Evolutionary conservation across 768 basidiomycete species (phyloP).

Genomic region (Mycena rebaudengoi): DNA sequence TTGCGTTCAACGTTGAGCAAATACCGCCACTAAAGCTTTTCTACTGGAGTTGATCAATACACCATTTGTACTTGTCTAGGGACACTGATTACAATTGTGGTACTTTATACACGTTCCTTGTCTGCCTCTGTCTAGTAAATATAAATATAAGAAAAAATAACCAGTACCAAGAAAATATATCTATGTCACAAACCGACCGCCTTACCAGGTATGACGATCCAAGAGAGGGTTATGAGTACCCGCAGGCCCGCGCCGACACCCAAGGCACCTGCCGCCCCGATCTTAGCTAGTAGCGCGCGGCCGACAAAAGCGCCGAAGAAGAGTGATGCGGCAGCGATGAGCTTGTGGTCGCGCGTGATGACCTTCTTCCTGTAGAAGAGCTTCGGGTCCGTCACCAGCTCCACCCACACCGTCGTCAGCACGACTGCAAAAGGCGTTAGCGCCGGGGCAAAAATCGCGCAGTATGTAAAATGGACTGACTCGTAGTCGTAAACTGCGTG

Average conservation of each 20-base stretch:
- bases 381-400: slow-evolving; percentile 82
- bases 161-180: slow-evolving; percentile 16
- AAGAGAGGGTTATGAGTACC: slow-evolving; percentile 65
- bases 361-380: slow-evolving; percentile 69
- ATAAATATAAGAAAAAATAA: too few relatives aligned
- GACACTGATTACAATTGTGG: too few relatives aligned
- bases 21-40: too few relatives aligned
- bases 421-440: slow-evolving; percentile 58
- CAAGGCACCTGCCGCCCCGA: slow-evolving; percentile 72
- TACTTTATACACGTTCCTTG: too few relatives aligned
- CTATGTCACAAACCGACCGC: not conserved
- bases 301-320: slow-evolving; percentile 81
- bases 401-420: slow-evolving; percentile 89
- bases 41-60: too few relatives aligned
- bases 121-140: too few relatives aligned
- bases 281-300: slow-evolving; percentile 63
- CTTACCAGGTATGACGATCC: slow-evolving; percentile 70
- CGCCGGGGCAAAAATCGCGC: not conserved
- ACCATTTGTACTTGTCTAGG: too few relatives aligned
- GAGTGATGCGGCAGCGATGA: slow-evolving; percentile 70
- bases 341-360: slow-evolving; percentile 73
- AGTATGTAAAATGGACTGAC: slow-evolving; percentile 48
- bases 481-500: slow-evolving; percentile 81
- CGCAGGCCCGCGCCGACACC: slow-evolving; percentile 73
- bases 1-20: too few relatives aligned